Evolutionary conservation across 2,329 filamentous ascomycete genomes (phyloP).

Genomic region (Plenodomus tracheiphilus): DNA sequence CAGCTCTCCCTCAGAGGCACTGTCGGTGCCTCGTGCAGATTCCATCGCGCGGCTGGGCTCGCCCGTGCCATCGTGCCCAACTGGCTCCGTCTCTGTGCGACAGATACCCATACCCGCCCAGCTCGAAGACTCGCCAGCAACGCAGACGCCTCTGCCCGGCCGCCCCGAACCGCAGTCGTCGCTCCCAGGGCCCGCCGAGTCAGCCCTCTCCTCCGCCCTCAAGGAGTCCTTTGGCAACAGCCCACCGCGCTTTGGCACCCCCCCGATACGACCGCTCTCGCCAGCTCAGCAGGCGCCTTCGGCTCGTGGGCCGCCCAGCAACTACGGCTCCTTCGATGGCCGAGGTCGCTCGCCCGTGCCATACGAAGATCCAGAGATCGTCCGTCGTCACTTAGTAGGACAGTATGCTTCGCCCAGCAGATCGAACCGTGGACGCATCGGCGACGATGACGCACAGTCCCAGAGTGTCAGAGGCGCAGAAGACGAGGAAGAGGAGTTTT

Average conservation of each 20-base stretch:
- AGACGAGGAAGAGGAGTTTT: constrained; percentile 73
- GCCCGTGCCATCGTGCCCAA: constrained; percentile 53
- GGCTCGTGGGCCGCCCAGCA: constrained; percentile 63
- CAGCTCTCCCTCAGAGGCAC: constrained; percentile 35
- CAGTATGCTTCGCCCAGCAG: constrained; percentile 44
- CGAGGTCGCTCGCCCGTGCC: constrained; percentile 61
- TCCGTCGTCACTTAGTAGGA: constrained; percentile 81
- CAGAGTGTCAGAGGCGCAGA: constrained; percentile 49
- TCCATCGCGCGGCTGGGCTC: constrained; percentile 61
- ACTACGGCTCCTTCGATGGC: constrained; percentile 84
- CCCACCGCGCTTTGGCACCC: constrained; percentile 68
- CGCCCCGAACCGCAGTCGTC: constrained; percentile 60
- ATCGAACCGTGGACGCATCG: constrained; percentile 29
- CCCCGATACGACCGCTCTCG: constrained; percentile 59
- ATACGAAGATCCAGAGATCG: constrained; percentile 87
- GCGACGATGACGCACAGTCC: constrained; percentile 31
- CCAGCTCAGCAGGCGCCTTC: constrained; percentile 53
- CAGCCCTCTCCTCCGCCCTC: constrained; percentile 85
- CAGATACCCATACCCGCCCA: constrained; percentile 57
- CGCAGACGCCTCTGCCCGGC: constrained; percentile 66
- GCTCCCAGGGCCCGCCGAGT: constrained; percentile 76
- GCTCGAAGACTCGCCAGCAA: constrained; percentile 45
- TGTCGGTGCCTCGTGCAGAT: constrained; percentile 53
- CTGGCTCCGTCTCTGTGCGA: constrained; percentile 53
- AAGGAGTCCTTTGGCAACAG: constrained; percentile 72